Evolutionary conservation across 192 early-diverging fungal genomes (phyloP).

Genomic region (Oehlia diaphana): DNA sequence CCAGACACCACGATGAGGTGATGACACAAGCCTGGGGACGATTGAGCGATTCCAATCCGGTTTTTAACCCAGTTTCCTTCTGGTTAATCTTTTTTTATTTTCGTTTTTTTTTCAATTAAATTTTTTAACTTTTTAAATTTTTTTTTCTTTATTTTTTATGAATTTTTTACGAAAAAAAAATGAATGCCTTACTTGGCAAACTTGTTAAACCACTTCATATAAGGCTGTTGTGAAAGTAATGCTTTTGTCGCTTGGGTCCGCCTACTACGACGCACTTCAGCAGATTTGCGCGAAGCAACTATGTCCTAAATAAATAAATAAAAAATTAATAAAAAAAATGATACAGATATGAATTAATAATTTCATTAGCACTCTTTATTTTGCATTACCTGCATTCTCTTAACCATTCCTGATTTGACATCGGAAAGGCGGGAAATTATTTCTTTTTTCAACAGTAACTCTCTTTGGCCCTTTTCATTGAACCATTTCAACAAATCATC

Average conservation of each 20-base stretch:
- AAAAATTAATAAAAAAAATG: too few relatives aligned
- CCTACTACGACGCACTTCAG: conserved; percentile 10
- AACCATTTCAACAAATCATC: conserved; percentile 73
- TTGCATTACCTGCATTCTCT: conserved; percentile 46
- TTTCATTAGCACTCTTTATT: neutral
- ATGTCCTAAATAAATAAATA: neutral
- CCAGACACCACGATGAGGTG: neutral
- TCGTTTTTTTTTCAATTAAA: neutral
- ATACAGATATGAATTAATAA: neutral
- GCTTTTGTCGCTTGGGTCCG: conserved; percentile 18
- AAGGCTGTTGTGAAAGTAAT: conserved; percentile 12
- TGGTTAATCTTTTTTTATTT: neutral
- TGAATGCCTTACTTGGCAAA: conserved; percentile 7
- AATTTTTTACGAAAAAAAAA: neutral
- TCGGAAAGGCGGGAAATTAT: conserved; percentile 51
- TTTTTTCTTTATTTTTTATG: neutral
- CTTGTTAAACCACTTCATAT: conserved; percentile 28
- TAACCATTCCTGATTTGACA: conserved; percentile 55
- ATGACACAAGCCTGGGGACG: neutral
- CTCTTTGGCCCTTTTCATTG: conserved; percentile 75
- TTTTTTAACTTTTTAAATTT: neutral
- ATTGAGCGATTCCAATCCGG: neutral
- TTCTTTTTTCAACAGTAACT: conserved; percentile 60
- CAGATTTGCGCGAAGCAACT: neutral
- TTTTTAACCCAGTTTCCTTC: neutral